Conservation (phyloP, 139 green algal species). For the Micractinium sp. region DNA sequence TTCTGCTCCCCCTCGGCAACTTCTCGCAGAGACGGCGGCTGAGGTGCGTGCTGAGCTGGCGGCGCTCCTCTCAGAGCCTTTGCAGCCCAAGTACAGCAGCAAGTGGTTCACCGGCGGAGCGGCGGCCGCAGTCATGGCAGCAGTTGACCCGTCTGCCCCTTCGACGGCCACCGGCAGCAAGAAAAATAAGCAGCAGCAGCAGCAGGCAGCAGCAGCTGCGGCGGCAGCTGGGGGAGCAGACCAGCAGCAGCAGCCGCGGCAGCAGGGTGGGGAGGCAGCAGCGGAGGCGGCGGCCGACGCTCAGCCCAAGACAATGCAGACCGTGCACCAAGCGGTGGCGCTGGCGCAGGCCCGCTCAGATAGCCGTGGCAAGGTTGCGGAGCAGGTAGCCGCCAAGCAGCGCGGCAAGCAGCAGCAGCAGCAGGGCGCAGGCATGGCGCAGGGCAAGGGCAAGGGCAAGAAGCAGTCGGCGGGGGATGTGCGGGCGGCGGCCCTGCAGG, state of each 20-base stretch:
- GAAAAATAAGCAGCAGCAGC: not conserved
- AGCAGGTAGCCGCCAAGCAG: not conserved
- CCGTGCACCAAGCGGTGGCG: slow-evolving; percentile 15
- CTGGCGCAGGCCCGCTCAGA: slow-evolving; percentile 20
- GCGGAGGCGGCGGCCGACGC: not conserved
- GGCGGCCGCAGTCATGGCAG: slow-evolving; percentile 40
- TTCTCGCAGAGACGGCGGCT: slow-evolving; percentile 15
- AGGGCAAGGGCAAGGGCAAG: slow-evolving; percentile 17
- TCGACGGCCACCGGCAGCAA: not conserved
- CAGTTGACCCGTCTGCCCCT: slow-evolving; percentile 3
- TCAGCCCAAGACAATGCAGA: slow-evolving; percentile 3
- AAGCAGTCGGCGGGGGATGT: slow-evolving; percentile 7
- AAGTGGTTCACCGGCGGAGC: slow-evolving; percentile 63
- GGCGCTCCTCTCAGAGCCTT: slow-evolving; percentile 48
- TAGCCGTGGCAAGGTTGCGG: slow-evolving; percentile 9
- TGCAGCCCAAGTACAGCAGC: slow-evolving; percentile 55
- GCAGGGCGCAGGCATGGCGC: not conserved
- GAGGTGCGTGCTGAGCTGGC: slow-evolving; percentile 48
- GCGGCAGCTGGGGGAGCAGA: not conserved
- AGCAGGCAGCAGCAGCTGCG: not conserved
- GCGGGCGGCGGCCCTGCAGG: slow-evolving; percentile 39
- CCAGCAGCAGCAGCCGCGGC: not conserved
- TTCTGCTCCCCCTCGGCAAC: too few species aligned
- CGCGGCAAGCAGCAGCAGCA: not conserved
- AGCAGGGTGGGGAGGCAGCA: not conserved